phyloP scores from a whole-genome alignment of 495 filamentous ascomycete species.

The Tuber magnatum region DNA sequence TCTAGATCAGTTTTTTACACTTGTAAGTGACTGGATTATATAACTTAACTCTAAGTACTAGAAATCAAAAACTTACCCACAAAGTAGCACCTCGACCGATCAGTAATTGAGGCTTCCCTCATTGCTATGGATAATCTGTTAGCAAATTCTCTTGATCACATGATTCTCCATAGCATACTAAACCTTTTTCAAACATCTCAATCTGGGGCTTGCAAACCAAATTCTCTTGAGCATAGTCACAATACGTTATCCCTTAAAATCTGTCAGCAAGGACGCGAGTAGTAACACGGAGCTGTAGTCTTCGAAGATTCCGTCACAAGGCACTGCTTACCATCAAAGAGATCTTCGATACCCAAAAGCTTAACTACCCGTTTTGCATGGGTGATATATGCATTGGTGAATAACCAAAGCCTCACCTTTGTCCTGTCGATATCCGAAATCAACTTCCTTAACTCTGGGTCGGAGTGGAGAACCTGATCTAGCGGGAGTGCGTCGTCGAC shows the following conservation, averaged over 20 bases:
- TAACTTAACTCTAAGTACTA: not conserved
- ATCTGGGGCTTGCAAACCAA: conserved; percentile 78
- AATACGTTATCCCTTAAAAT: conserved; percentile 72
- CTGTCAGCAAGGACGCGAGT: not conserved
- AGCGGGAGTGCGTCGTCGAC: conserved; percentile 94
- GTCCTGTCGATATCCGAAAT: conserved; percentile 63
- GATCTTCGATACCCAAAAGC: conserved; percentile 71
- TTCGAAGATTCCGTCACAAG: not conserved
- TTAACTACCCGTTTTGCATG: conserved; percentile 77
- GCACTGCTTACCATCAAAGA: conserved; percentile 53
- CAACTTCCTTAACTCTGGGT: conserved; percentile 64
- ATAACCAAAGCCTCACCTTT: conserved; percentile 84
- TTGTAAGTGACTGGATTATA: not conserved
- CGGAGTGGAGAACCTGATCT: conserved; percentile 69
- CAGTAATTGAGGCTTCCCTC: conserved; percentile 45
- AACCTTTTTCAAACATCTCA: conserved; percentile 74
- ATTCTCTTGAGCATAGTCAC: conserved; percentile 61
- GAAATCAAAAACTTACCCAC: conserved; percentile 9
- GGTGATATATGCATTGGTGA: conserved; percentile 92
- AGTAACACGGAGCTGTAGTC: not conserved
- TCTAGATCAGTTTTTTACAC: conserved; percentile 8
- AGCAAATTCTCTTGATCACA: not conserved
- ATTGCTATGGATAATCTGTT: conserved; percentile 35
- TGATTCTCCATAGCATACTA: conserved; percentile 39
- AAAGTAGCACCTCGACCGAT: conserved; percentile 37